A percentile compares a stretch with the other conserved stretches of the same genome.
Evolutionary conservation across 2,329 filamentous ascomycete genomes (phyloP).

Genomic region (Fusarium pininemorale): DNA sequence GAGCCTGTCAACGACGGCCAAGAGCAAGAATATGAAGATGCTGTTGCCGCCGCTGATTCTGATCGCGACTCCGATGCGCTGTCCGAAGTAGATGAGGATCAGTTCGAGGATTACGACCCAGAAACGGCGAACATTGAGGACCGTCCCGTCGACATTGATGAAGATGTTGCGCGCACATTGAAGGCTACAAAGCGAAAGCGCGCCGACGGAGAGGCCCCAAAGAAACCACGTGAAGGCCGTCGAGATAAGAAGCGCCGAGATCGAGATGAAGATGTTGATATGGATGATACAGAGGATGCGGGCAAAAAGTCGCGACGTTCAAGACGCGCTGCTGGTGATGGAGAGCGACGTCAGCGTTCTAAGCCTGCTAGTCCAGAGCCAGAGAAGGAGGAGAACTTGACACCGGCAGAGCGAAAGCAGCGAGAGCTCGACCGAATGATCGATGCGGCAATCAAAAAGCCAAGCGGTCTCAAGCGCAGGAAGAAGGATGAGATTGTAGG

Average conservation of each 20-base stretch:
- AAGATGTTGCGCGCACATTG: constrained; percentile 69
- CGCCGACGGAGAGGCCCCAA: constrained; percentile 67
- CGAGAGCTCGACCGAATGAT: constrained; percentile 87
- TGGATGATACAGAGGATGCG: constrained; percentile 58
- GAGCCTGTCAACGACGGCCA: constrained; percentile 52
- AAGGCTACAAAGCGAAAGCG: constrained; percentile 75
- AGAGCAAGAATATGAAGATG: constrained; percentile 49
- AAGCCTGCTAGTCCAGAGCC: constrained; percentile 62
- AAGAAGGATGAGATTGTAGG: constrained; percentile 90
- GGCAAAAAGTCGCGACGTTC: constrained; percentile 58
- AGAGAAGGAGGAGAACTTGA: constrained; percentile 80
- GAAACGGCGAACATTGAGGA: constrained; percentile 70
- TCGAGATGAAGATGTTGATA: constrained; percentile 57
- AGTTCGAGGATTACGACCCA: constrained; percentile 76
- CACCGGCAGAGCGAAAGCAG: constrained; percentile 84
- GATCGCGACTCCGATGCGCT: constrained; percentile 68
- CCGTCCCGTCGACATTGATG: constrained; percentile 72
- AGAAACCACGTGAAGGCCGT: constrained; percentile 79
- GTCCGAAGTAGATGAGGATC: constrained; percentile 75
- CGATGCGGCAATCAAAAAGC: constrained; percentile 87
- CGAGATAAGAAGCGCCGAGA: constrained; percentile 71
- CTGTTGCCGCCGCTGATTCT: constrained; percentile 51
- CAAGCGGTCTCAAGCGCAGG: constrained; percentile 69
- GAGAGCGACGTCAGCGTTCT: constrained; percentile 58
- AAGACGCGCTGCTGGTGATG: constrained; percentile 54